Evolutionary conservation across 495 filamentous ascomycete genomes (phyloP).

Genomic region (Talaromyces adpressus): DNA sequence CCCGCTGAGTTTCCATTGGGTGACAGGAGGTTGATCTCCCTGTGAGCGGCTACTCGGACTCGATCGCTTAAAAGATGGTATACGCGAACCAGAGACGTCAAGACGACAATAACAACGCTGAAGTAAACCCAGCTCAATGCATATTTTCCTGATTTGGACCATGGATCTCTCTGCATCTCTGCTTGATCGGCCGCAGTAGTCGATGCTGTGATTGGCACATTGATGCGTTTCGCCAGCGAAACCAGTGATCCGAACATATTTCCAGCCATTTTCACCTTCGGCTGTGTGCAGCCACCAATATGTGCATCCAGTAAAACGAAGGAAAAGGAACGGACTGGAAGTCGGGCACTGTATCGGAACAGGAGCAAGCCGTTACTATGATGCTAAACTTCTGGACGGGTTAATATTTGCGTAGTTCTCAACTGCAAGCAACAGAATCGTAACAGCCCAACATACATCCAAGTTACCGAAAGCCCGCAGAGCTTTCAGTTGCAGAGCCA

Average conservation of each 20-base stretch:
- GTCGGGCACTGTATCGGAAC: neutral
- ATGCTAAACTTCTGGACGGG: neutral
- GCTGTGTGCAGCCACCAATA: neutral
- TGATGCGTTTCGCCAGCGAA: conserved; percentile 62
- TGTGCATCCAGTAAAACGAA: neutral
- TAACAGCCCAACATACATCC: neutral
- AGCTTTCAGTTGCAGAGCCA: neutral
- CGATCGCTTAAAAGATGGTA: conserved; percentile 87
- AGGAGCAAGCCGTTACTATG: neutral
- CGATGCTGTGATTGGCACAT: conserved; percentile 61
- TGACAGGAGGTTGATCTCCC: conserved; percentile 39
- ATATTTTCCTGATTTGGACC: conserved; percentile 76
- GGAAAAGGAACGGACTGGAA: neutral
- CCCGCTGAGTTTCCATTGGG: conserved; percentile 1
- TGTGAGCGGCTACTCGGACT: conserved; percentile 74
- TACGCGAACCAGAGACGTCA: conserved; percentile 57
- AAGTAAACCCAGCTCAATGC: conserved; percentile 86
- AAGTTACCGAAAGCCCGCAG: neutral
- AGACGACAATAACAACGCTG: conserved; percentile 58
- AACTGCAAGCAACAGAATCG: neutral
- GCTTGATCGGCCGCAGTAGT: conserved; percentile 64
- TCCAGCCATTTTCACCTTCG: neutral
- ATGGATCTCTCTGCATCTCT: conserved; percentile 72
- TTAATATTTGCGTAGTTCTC: neutral
- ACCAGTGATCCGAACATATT: conserved; percentile 10